Conservation (phyloP, 2,329 filamentous ascomycete species). For the Hypoxylon sp. region DNA sequence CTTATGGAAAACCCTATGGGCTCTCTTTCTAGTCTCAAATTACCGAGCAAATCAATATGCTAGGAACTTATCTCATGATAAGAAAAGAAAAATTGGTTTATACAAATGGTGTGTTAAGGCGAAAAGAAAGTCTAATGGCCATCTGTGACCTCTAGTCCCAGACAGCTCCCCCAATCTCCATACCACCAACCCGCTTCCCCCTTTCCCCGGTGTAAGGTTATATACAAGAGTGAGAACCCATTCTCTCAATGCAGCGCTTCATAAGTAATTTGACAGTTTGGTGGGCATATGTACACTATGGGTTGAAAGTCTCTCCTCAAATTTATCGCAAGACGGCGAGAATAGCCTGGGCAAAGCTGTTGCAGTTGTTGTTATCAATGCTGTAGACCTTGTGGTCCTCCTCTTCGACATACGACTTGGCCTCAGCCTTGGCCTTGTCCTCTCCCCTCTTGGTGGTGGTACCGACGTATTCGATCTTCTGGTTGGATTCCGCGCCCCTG, state of each 20-base stretch:
- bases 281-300: neutral
- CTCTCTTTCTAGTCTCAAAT: too few species aligned
- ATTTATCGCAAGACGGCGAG: slow-evolving; percentile 4
- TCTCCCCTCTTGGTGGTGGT: slow-evolving; percentile 26
- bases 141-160: neutral
- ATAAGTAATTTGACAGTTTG: neutral
- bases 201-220: neutral
- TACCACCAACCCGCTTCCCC: neutral
- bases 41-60: neutral
- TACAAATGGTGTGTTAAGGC: neutral
- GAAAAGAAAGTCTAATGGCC: slow-evolving; percentile 2
- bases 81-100: neutral
- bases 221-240: slow-evolving; percentile 4
- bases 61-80: neutral
- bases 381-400: slow-evolving; percentile 19
- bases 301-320: neutral
- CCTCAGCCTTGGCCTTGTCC: slow-evolving; percentile 4
- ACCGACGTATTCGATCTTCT: slow-evolving; percentile 18
- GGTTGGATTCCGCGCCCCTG: slow-evolving; percentile 10
- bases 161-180: neutral
- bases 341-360: slow-evolving; percentile 22
- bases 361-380: slow-evolving; percentile 39
- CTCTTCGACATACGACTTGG: slow-evolving; percentile 19
- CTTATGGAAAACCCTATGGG: too few species aligned
- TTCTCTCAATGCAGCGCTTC: neutral